These are phyloP conservation scores for Eucalyptus regnans DNA, from an alignment of 345 rosid species.

Conservation along the genomic window DNA sequence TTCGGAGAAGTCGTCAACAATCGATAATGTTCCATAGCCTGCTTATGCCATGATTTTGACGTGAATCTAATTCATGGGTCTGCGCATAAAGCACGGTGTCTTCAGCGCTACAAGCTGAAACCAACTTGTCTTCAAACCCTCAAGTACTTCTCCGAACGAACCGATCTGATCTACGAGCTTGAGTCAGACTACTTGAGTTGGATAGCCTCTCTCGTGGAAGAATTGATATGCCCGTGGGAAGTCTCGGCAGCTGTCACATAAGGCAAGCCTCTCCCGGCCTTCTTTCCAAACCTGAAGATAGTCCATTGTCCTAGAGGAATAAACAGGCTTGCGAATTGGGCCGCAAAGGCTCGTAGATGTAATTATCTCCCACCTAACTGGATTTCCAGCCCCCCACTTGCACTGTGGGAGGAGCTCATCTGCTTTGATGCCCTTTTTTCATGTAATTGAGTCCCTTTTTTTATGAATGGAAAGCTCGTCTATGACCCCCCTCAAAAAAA, in stretches of 20 bases:
- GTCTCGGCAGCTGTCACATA: background rate
- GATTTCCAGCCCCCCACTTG: background rate
- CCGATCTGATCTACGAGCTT: too few relatives aligned
- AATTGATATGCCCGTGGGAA: background rate
- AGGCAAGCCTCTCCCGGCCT: background rate
- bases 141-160: background rate
- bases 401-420: background rate
- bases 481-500: too few relatives aligned
- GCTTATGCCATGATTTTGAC: background rate
- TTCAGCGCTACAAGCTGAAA: background rate
- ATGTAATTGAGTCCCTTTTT: background rate
- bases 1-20: too few relatives aligned
- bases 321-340: background rate
- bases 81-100: background rate
- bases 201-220: background rate
- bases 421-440: background rate
- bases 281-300: background rate
- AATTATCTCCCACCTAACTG: too few relatives aligned
- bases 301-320: background rate
- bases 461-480: background rate
- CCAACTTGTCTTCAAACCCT: background rate
- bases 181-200: background rate
- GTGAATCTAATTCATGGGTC: too few relatives aligned
- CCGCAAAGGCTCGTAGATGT: background rate
- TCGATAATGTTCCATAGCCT: too few relatives aligned